Evolutionary conservation across 495 filamentous ascomycete genomes (phyloP).

Genomic region (Penicillium ucsense): DNA sequence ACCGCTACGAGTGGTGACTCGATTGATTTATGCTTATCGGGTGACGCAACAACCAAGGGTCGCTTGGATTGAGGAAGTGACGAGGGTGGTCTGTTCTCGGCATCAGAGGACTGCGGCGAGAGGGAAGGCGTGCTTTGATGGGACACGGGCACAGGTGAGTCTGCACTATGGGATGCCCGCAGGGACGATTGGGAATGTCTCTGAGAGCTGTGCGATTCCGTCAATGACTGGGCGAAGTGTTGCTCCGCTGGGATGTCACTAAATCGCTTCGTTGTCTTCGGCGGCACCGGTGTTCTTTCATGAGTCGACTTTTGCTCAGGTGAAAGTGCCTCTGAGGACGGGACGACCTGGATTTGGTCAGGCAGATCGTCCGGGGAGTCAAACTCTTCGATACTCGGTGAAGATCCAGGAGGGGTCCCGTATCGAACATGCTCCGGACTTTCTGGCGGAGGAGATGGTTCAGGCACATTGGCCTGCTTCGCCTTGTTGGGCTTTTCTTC

Average conservation of each 20-base stretch:
- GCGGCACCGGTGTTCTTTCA: slow-evolving; percentile 26
- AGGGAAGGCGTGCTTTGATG: slow-evolving; percentile 41
- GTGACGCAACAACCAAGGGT: slow-evolving; percentile 21
- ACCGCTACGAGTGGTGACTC: slow-evolving; percentile 39
- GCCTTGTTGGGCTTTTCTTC: slow-evolving; percentile 38
- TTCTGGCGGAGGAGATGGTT: slow-evolving; percentile 4
- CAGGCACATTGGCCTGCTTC: slow-evolving; percentile 37
- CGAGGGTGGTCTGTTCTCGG: slow-evolving; percentile 66
- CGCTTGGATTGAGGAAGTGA: slow-evolving; percentile 40
- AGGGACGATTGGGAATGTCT: slow-evolving; percentile 2
- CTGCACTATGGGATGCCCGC: slow-evolving; percentile 9
- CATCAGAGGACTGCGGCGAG: slow-evolving; percentile 71
- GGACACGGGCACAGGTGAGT: slow-evolving; percentile 24
- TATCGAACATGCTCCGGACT: slow-evolving; percentile 2
- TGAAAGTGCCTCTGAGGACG: slow-evolving; percentile 10
- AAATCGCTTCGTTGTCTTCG: slow-evolving; percentile 35
- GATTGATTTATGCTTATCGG: slow-evolving; percentile 28
- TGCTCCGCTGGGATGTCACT: slow-evolving; percentile 37
- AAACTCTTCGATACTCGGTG: slow-evolving; percentile 11
- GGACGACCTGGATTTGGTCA: slow-evolving; percentile 19
- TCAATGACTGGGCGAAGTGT: slow-evolving; percentile 25
- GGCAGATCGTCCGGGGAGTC: slow-evolving; percentile 14
- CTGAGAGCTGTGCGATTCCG: slow-evolving; percentile 14
- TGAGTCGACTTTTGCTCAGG: slow-evolving; percentile 12
- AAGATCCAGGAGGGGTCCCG: slow-evolving; percentile 1